Conservation (phyloP, 2,329 filamentous ascomycete species). For the Beauveria pseudobassiana region DNA sequence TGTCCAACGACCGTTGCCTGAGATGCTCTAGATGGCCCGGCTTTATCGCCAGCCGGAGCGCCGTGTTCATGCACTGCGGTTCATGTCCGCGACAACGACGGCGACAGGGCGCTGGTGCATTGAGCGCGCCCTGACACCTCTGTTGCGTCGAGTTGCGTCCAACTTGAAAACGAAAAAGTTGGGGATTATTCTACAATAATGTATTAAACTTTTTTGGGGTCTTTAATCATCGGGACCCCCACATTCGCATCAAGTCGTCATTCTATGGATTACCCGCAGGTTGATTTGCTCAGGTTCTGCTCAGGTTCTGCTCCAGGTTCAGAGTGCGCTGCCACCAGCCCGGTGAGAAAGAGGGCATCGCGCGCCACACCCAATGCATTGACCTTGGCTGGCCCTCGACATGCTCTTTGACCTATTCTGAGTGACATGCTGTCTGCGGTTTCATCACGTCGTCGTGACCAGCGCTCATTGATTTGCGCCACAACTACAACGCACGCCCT, state of each 20-base stretch:
- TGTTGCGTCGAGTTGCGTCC: no score
- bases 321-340: background rate
- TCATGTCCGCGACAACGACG: background rate
- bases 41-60: background rate
- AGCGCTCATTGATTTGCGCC: background rate
- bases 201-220: no score
- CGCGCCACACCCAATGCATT: background rate
- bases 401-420: background rate
- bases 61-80: background rate
- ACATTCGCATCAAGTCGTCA: no score
- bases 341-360: background rate
- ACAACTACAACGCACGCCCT: background rate
- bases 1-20: background rate
- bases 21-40: background rate
- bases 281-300: no score
- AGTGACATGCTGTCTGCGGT: background rate
- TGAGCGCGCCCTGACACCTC: background rate
- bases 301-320: background rate
- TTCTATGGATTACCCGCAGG: no score
- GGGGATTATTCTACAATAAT: no score
- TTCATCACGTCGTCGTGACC: background rate
- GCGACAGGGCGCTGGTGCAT: background rate
- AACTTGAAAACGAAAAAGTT: no score
- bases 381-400: background rate
- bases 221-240: no score